Evolutionary conservation across 306 rosid genomes (phyloP).

Genomic region (Casuarina cunninghamiana): DNA sequence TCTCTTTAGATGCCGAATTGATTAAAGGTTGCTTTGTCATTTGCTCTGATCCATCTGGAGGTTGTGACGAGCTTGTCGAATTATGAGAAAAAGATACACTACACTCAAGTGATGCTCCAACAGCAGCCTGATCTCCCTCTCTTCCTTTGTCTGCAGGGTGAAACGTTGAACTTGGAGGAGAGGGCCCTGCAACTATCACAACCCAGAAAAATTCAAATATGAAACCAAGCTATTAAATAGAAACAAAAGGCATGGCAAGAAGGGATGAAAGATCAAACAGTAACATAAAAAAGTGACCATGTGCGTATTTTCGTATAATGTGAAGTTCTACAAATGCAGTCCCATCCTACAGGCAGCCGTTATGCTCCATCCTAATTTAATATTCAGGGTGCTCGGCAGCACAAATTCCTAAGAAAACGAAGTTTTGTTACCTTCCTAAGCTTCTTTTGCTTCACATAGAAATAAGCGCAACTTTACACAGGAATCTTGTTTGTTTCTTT

Average conservation of each 20-base stretch:
- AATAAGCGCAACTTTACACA: not conserved
- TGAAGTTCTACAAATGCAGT: not conserved
- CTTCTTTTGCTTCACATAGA: not conserved
- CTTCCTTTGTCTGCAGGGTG: conserved; percentile 23
- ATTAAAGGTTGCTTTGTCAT: conserved; percentile 17
- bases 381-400: not conserved
- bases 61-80: conserved; percentile 16
- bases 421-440: not conserved
- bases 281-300: not conserved
- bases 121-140: conserved; percentile 28
- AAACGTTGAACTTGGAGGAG: conserved; percentile 7
- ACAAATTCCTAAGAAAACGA: not conserved
- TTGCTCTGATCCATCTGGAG: conserved; percentile 9
- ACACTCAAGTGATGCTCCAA: conserved; percentile 13
- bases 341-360: not conserved
- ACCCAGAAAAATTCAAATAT: conserved; percentile 16
- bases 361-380: not conserved
- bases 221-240: not conserved
- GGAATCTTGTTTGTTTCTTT: not conserved
- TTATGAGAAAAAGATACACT: conserved; percentile 22
- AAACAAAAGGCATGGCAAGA: conserved; percentile 5
- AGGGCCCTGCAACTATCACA: conserved; percentile 20
- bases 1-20: conserved; percentile 14
- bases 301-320: not conserved
- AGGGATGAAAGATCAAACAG: not conserved